These are phyloP conservation scores for Xylaria sp. DNA, from an alignment of 2,329 filamentous ascomycete genomes.

Conservation along the genomic window DNA sequence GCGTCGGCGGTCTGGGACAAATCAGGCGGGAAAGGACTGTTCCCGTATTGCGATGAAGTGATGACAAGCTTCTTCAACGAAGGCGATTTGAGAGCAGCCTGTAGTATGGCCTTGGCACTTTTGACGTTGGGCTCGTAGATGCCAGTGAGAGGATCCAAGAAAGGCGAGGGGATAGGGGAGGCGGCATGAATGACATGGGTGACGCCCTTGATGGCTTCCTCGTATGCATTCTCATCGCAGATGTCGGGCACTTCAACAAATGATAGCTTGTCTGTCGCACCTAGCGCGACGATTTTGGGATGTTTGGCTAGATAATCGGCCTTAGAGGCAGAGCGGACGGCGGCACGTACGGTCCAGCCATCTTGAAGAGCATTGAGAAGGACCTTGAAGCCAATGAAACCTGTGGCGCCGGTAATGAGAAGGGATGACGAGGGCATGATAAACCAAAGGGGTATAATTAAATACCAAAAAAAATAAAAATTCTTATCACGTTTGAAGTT, in stretches of 20 bases:
- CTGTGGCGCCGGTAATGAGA: constrained; percentile 40
- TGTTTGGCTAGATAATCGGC: constrained; percentile 20
- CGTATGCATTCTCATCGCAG: constrained; percentile 50
- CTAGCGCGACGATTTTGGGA: constrained; percentile 32
- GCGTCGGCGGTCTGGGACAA: constrained; percentile 14
- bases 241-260: constrained; percentile 52
- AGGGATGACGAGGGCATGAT: constrained; percentile 30
- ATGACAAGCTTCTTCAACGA: constrained; percentile 55
- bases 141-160: constrained; percentile 41
- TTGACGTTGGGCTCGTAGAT: constrained; percentile 48
- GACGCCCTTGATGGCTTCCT: constrained; percentile 53
- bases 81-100: constrained; percentile 48
- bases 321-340: constrained; percentile 39
- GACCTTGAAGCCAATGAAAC: constrained; percentile 43
- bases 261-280: constrained; percentile 35
- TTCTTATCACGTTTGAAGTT: background rate
- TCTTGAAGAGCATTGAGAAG: constrained; percentile 41
- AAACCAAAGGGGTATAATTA: background rate
- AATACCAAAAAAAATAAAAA: background rate
- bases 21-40: constrained; percentile 29
- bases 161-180: constrained; percentile 42
- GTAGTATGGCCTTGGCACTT: constrained; percentile 51
- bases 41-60: constrained; percentile 50
- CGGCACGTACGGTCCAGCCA: constrained; percentile 46
- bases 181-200: constrained; percentile 49